Evolutionary conservation across 2,329 filamentous ascomycete species (phyloP), one percentile per base, ranked within the genome.

Genomic region (Ophiocordyceps sinensis): DNA sequence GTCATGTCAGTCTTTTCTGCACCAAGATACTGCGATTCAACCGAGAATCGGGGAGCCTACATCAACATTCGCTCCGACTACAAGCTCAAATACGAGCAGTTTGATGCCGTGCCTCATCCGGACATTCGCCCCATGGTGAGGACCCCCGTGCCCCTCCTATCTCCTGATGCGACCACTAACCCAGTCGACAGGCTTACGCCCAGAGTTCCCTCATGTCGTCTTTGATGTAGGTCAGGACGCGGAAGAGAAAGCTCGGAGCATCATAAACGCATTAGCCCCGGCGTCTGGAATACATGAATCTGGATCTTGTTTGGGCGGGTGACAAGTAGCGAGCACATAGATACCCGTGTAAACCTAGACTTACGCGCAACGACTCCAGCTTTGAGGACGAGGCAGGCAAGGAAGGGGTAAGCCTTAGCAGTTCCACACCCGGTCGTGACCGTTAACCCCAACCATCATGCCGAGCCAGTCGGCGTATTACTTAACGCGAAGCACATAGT

Each of bases 41-140:
- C 91, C 1, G 89, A 94, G 67, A 98, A 98, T 66, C 91, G 88
- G 67, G 91, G 91, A 48, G 91, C 91, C 15, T 98, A 93, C 63
- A 98, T 98, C 74, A 96, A 98, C 64, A 82, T 98, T 49, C 84
- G 85, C 28, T 75, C 85, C 14, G 85, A 94, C 47, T 85, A 93
- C 59, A 93, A 95, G 70, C 79, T 96, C 53, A 69, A 85, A 31
- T 98, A 85, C 65, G 76, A 91, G 60, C 82, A 94, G 58, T 98
- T 98, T 52, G 88, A 96, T 53, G 91, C 91, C 8, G 91, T 98
- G 41, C 88, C 88, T 46, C 91, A 98, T 68, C 91, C 91, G 12
- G 76, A 93, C 54, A 91, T 98, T 59, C 86, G 83, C 61, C 89
- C 91, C 13, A 98, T 98, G 81, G 80, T 79, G 60, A 61, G 65